These are phyloP conservation scores for Tetragonia tetragonoides DNA, from an alignment of 148 eudicot genomes.

Conservation along the genomic window DNA sequence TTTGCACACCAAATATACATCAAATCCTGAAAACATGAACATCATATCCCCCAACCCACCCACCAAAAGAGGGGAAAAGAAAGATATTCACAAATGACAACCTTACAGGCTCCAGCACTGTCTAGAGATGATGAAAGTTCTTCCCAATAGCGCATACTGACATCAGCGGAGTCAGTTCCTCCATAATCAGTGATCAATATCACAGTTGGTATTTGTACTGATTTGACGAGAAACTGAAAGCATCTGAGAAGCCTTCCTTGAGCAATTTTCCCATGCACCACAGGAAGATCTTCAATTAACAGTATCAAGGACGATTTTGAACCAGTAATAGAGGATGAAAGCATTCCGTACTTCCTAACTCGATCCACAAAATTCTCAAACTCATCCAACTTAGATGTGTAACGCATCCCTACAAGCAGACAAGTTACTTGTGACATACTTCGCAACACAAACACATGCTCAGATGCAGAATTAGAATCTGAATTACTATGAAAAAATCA, in stretches of 20 bases:
- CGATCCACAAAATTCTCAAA: conserved; percentile 86
- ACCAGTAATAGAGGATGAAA: conserved; percentile 38
- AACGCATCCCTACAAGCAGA: conserved; percentile 49
- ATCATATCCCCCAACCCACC: background rate
- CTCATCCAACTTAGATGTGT: conserved; percentile 89
- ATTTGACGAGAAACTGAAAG: conserved; percentile 76
- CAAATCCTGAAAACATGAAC: background rate
- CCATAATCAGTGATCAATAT: conserved; percentile 71
- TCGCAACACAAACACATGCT: background rate
- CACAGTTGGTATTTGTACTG: conserved; percentile 75
- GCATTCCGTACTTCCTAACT: conserved; percentile 73
- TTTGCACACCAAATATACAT: conserved; percentile 5
- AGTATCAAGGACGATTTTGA: conserved; percentile 47
- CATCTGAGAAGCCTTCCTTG: conserved; percentile 59
- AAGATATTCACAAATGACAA: conserved; percentile 39
- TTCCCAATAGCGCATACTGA: conserved; percentile 52
- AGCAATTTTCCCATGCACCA: conserved; percentile 67
- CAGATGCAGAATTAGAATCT: background rate
- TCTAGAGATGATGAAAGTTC: conserved; percentile 69
- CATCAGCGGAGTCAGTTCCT: conserved; percentile 58
- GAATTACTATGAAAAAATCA: background rate
- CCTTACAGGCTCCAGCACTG: conserved; percentile 90
- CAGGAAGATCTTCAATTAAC: conserved; percentile 89
- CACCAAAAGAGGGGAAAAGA: background rate
- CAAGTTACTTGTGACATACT: background rate